These are phyloP conservation scores for Neonectria ditissima DNA, from an alignment of 2,329 filamentous ascomycete genomes.

Conservation along the genomic window DNA sequence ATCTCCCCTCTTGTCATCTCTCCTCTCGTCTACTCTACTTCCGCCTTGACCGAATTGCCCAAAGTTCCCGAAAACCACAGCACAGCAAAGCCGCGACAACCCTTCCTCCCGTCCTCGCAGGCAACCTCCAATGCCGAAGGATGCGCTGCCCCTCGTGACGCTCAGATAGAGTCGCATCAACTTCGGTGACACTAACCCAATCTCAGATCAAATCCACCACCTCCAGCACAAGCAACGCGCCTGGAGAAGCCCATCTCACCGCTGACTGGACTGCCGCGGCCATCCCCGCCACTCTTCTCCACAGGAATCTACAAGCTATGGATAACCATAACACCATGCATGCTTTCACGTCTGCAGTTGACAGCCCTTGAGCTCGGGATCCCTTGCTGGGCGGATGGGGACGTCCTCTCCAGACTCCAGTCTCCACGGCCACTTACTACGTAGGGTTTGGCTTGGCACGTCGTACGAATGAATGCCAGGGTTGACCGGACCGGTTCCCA, in stretches of 20 bases:
- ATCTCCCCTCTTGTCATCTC: neutral
- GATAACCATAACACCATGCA: slow-evolving; percentile 44
- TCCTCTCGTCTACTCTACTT: neutral
- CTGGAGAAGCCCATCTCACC: neutral
- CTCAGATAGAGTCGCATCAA: slow-evolving; percentile 1
- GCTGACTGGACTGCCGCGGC: neutral
- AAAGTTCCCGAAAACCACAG: neutral
- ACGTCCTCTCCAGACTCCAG: neutral
- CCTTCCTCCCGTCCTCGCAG: neutral
- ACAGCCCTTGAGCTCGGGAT: neutral
- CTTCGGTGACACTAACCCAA: neutral
- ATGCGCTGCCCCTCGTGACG: neutral
- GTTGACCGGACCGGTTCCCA: neutral
- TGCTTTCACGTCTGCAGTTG: slow-evolving; percentile 19
- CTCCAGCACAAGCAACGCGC: neutral
- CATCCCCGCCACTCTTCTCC: slow-evolving; percentile 3
- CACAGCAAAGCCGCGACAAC: neutral
- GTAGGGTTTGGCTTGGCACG: neutral
- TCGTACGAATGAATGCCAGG: neutral
- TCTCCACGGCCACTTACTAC: slow-evolving; percentile 16
- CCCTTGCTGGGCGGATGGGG: neutral
- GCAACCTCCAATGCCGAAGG: neutral
- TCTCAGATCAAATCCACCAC: neutral
- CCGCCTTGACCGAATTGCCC: neutral
- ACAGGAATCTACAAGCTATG: slow-evolving; percentile 5